Base-by-base conservation (phyloP, 768 basidiomycete genomes). In the Suillus subalutaceus region DNA sequence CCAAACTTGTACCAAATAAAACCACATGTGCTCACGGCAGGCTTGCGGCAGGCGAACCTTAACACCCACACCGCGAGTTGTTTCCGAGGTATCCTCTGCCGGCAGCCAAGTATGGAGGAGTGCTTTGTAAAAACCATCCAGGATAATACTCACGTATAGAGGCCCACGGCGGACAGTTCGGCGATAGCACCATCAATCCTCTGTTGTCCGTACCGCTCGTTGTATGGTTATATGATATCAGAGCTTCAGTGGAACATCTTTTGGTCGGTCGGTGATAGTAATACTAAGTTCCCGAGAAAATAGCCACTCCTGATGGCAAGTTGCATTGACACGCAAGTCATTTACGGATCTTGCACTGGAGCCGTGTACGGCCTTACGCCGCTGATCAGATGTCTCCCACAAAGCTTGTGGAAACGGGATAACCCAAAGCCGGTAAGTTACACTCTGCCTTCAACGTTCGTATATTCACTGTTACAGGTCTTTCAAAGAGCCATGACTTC, bases 251-350 rank as follows among this genome's bases (percentile, higher is more conserved):
- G n/a, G 37, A 38, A 38, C 13, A 58, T 58, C 7, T 23, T 40
- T n/a, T n/a, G 40, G 57, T 20, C 16, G 8, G 37, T 38, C 13
- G 3, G 6, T 15, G 37, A 16, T n/a, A 8, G 1, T 12, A 15
- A 40, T 40, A 3, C 38, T 40, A 13, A 38, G 37, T 38, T n/a
- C 15, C 23, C 15, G n/a, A n/a, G 20, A n/a, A 55, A 5, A 2
- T 16, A 20, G 32, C 18, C 16, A 10, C 50, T 68, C 43, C 65
- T 61, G 15, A 41, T 50, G 26, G 15, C 61, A 32, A 32, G 32
- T 68, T 40, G 67, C 65, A 7, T 43, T 61, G 23, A 66, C 67
- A 12, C 60, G 48, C 62, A 53, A 50, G 38, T 5, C 55, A 32
- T 68, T 66, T 44, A 53, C 50, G 32, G 66, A 35, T 12, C 67